These are phyloP conservation scores for Pestalotiopsis sp. DNA, from an alignment of 2,329 filamentous ascomycete species.

Conservation along the genomic window DNA sequence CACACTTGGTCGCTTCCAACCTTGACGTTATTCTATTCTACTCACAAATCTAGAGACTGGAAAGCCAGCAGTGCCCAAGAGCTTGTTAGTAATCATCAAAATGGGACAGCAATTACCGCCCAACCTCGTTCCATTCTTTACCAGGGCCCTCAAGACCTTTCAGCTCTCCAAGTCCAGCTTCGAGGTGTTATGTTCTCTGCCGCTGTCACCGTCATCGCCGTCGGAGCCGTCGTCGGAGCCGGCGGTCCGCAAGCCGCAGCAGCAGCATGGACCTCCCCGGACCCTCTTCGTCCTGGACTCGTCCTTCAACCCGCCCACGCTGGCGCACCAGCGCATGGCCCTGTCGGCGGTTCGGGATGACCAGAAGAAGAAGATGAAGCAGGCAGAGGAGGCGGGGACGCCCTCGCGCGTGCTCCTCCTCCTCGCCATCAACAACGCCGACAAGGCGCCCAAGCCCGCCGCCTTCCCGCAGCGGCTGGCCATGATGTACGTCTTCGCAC, in stretches of 20 bases:
- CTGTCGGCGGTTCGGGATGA: slow-evolving; percentile 43
- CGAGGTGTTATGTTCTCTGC: slow-evolving; percentile 46
- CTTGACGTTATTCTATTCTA: not conserved
- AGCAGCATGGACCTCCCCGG: slow-evolving; percentile 18
- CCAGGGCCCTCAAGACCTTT: slow-evolving; percentile 46
- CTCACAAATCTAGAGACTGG: not conserved
- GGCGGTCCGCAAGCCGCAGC: slow-evolving; percentile 22
- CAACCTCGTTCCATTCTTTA: slow-evolving; percentile 39
- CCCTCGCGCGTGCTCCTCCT: slow-evolving; percentile 55
- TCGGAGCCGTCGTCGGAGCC: not conserved
- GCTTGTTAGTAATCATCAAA: not conserved
- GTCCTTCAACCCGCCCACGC: slow-evolving; percentile 70
- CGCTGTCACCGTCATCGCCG: slow-evolving; percentile 14
- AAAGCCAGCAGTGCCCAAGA: not conserved
- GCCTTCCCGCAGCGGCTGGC: slow-evolving; percentile 67
- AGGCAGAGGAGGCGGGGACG: slow-evolving; percentile 8
- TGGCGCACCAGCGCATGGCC: slow-evolving; percentile 62
- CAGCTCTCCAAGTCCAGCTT: slow-evolving; percentile 45
- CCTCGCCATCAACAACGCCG: slow-evolving; percentile 66
- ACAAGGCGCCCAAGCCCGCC: slow-evolving; percentile 69
- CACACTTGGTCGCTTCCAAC: not conserved
- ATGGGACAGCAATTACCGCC: slow-evolving; percentile 8
- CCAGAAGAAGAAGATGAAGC: slow-evolving; percentile 14
- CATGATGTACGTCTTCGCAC: slow-evolving; percentile 72
- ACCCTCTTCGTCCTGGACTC: slow-evolving; percentile 64